Percentiles rank a stretch among this genome's conserved stretches.
Conservation (phyloP, 768 basidiomycete genomes). For the Royoungia palumana region DNA sequence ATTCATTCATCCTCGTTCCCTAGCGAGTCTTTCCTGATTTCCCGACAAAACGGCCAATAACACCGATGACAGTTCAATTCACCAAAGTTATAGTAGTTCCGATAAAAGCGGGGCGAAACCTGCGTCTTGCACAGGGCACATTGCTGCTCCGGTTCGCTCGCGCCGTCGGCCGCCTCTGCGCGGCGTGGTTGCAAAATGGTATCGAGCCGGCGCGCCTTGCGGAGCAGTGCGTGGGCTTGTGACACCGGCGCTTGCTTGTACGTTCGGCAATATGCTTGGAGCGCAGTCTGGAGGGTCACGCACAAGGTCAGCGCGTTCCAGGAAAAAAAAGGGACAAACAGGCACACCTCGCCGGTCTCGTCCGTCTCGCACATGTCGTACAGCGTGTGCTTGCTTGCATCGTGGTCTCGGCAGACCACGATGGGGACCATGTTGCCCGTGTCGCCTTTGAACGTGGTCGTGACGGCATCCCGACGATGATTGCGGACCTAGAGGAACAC, state of each 20-base stretch:
- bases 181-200: conserved; percentile 51
- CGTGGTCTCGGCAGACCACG: conserved; percentile 77
- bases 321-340: neutral
- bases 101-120: conserved; percentile 77
- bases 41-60: conserved; percentile 27
- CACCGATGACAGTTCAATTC: conserved; percentile 45
- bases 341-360: conserved; percentile 66
- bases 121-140: conserved; percentile 65
- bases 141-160: conserved; percentile 29
- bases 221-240: conserved; percentile 80
- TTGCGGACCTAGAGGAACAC: conserved; percentile 60
- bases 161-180: conserved; percentile 27
- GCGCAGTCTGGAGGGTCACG: conserved; percentile 59
- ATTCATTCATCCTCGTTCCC: conserved; percentile 16
- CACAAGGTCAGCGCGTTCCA: conserved; percentile 10
- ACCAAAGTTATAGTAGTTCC: conserved; percentile 26
- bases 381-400: conserved; percentile 58
- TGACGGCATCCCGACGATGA: conserved; percentile 63
- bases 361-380: conserved; percentile 86
- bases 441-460: conserved; percentile 73
- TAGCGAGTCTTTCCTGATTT: neutral
- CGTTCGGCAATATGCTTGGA: conserved; percentile 80
- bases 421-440: conserved; percentile 76
- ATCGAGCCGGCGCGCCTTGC: conserved; percentile 87
- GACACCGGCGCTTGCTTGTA: conserved; percentile 77